Evolutionary conservation across 768 basidiomycete genomes (phyloP), one percentile per base, ranked within the genome.

Genomic region (Trametes meyenii): DNA sequence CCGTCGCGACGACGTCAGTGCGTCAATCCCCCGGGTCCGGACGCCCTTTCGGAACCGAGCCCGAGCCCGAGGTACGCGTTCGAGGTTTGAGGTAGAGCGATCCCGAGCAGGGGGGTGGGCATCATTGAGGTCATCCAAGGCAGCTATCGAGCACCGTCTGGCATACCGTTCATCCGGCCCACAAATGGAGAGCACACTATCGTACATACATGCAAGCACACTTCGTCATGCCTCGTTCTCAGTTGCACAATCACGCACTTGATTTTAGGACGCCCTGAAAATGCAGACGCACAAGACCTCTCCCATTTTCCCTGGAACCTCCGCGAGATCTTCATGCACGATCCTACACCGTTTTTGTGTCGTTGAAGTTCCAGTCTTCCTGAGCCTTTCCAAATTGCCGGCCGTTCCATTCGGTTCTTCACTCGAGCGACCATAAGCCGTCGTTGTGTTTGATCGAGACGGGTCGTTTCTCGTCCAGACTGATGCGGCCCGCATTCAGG

Each of bases 401-500:
- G 56, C 52, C 55, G 17, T 71, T 77, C 76, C 16, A 16, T 50
- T 24, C 24, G 26, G 19, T 29, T 44, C 39, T 36, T 56, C 50
- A 93, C 72, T 88, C 85, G 53, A 94, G 78, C 63, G 85, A 70
- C 90, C 90, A 94, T 55, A 76, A 73, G 62, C 79, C 81, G 36
- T 80, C 84, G 19, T 79, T 80, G 75, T 85, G 85, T 78, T 81
- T 86, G 73, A 97, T 90, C 33, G 78, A 80, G 52, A 96, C 93
- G 7, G 90, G 81, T 63, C 94, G 78, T 78, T 89, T 92, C 82
- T 96, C 93, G 73, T 96, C 93, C 58, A 96, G 75, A 69, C 90
- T 92, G 72, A 93, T 87, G 57, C 95, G 85, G 14, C 95, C 95
- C 26, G 95, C 95, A 64, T 96, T 85, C 66, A 96, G 82, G 71